phyloP scores from a whole-genome alignment of 768 basidiomycete genomes.

The Auricularia cornea region DNA sequence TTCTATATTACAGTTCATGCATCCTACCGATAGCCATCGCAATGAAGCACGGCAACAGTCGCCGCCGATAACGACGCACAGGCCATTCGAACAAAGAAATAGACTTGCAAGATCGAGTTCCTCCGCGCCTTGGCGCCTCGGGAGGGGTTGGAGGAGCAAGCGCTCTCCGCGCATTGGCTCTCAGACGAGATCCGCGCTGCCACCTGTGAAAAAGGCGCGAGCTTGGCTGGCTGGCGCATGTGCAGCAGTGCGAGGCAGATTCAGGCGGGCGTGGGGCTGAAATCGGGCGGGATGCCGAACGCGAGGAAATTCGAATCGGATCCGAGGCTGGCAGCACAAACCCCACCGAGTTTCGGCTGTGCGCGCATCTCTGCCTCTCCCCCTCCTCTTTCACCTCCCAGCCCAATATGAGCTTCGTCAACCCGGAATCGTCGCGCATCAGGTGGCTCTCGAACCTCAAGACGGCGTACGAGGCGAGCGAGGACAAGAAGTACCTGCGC shows the following conservation, averaged over 20 bases:
- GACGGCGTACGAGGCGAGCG: constrained; percentile 61
- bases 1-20: no score
- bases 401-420: not conserved
- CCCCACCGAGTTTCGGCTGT: not conserved
- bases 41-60: no score
- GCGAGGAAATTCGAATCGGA: not conserved
- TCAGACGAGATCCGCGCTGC: not conserved
- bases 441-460: constrained; percentile 86
- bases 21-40: no score
- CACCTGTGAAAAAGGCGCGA: not conserved
- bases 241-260: not conserved
- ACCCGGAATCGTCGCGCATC: constrained; percentile 43
- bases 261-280: not conserved
- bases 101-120: not conserved
- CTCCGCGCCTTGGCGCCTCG: not conserved
- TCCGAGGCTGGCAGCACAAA: not conserved
- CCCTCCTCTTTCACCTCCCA: not conserved
- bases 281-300: not conserved
- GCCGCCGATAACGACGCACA: no score
- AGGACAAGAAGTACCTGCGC: constrained; percentile 78
- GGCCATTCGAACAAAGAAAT: not conserved
- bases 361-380: not conserved
- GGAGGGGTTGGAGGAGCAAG: not conserved
- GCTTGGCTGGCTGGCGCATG: not conserved
- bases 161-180: not conserved